phyloP scores from a whole-genome alignment of 371 early-diverging fungal genomes.

The Lichtheimia hyalospora region DNA sequence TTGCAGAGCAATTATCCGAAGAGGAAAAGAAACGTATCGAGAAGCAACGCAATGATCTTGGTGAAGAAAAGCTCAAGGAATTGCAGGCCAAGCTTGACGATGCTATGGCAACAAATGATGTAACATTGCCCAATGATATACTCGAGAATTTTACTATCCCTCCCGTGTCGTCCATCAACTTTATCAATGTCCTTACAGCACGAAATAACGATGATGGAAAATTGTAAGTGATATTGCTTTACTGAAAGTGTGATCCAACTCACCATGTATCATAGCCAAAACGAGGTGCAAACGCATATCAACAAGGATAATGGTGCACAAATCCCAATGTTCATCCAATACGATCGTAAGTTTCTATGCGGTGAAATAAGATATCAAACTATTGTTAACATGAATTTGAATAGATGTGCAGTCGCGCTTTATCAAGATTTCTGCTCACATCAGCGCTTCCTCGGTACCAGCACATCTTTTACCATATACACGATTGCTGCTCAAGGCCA shows the following conservation, averaged over 20 bases:
- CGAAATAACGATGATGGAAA: slow-evolving; percentile 38
- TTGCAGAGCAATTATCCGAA: slow-evolving; percentile 53
- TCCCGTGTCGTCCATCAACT: slow-evolving; percentile 55
- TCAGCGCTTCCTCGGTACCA: slow-evolving; percentile 51
- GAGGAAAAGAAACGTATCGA: slow-evolving; percentile 61
- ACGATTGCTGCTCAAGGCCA: slow-evolving; percentile 55
- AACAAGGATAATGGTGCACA: slow-evolving; percentile 46
- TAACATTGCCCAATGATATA: slow-evolving; percentile 56
- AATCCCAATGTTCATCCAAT: slow-evolving; percentile 66
- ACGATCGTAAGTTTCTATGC: slow-evolving; percentile 53
- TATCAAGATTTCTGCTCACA: slow-evolving; percentile 49
- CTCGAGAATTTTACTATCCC: slow-evolving; percentile 63
- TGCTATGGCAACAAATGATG: slow-evolving; percentile 57
- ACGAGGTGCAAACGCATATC: slow-evolving; percentile 53
- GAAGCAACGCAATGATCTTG: slow-evolving; percentile 53
- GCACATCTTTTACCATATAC: slow-evolving; percentile 57
- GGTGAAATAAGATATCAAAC: background rate
- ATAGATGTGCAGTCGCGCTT: slow-evolving; percentile 65
- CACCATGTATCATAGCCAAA: slow-evolving; percentile 27
- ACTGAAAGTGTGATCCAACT: no score
- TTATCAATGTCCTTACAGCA: slow-evolving; percentile 63
- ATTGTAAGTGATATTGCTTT: slow-evolving; percentile 35
- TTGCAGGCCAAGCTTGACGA: slow-evolving; percentile 52
- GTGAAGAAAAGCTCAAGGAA: slow-evolving; percentile 49
- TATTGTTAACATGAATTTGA: background rate